Evolutionary conservation across 2,329 filamentous ascomycete species (phyloP), one percentile per base, ranked within the genome.

Genomic region (Emmonsiellopsis sp.): DNA sequence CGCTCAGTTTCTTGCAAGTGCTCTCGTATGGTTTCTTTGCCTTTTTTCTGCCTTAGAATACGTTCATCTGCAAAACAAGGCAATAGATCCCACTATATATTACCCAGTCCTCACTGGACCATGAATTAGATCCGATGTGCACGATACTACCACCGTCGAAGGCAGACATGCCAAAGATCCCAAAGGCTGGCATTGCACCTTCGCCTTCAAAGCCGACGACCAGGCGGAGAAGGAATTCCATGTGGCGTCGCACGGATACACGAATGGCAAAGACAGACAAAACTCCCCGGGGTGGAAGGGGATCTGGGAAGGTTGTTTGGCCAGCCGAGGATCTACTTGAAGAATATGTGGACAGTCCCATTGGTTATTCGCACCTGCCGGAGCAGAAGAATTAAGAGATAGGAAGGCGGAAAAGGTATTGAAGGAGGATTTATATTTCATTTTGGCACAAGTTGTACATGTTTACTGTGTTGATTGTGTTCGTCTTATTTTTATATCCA

Each of bases 201-300:
- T 55, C 37, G 51, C 54, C 20, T 55, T 45, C 52, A 56, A 56
- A 43, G 42, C 11, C 30, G 26, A 43, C 1, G 44, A 51, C 34
- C 55, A 55, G 42, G 53, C 47, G 13, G 40, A 55, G 20, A 16
- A 30, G 20, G 40, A 51, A 46, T 51, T 51, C 35, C 55, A 56
- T 46, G 54, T 55, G 30, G 47, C 54, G 20, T 56, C 52, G 10
- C 54, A 56, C 52, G 52, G 52, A 13, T 56, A 56, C 40, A 56
- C 52, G 13, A 50, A 54, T 50, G 43, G 32, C 5, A 45, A 56
- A 47, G 46, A 11, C 13, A 4, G 52, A 56, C 37, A 49, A 34
- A 9, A 51, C 52, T 31, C 45, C 40, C 38, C 52, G 52, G 3
- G 50, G 51, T 52, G 50, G 16, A 13, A 50, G 42, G 15, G 20